Evolutionary conservation across 2,329 filamentous ascomycete genomes (phyloP).

Genomic region (Diaporthe batatas): DNA sequence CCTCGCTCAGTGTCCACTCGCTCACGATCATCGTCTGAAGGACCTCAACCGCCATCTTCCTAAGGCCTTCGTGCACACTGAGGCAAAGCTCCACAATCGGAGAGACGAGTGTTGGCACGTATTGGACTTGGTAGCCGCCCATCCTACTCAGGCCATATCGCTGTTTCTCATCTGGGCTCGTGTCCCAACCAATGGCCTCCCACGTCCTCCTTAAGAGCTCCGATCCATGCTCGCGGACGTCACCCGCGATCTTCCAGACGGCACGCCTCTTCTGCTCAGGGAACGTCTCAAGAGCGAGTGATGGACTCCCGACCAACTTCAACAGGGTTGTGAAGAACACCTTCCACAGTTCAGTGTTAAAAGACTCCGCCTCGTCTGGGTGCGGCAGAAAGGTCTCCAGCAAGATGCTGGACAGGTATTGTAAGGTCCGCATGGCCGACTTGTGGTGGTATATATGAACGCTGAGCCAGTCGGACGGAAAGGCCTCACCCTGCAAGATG

Average conservation of each 20-base stretch:
- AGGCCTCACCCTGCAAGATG: conserved; percentile 89
- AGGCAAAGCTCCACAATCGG: conserved; percentile 95
- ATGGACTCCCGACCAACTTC: conserved; percentile 89
- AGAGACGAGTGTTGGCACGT: conserved; percentile 90
- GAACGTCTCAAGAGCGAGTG: conserved; percentile 92
- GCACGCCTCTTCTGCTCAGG: conserved; percentile 96
- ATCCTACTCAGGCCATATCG: conserved; percentile 85
- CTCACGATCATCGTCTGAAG: conserved; percentile 98
- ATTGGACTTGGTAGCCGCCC: conserved; percentile 98
- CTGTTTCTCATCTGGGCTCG: conserved; percentile 80
- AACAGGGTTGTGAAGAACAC: conserved; percentile 91
- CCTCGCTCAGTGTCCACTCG: conserved; percentile 96
- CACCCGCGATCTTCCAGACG: conserved; percentile 98
- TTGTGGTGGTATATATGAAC: conserved; percentile 94
- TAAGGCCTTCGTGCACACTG: conserved; percentile 92
- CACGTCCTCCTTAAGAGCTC: conserved; percentile 87
- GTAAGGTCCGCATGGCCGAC: conserved; percentile 86
- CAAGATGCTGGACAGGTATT: conserved; percentile 84
- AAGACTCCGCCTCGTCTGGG: conserved; percentile 90
- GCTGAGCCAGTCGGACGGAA: conserved; percentile 91
- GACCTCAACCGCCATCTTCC: conserved; percentile 91
- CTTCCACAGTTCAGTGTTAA: conserved; percentile 95
- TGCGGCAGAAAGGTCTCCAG: conserved; percentile 88
- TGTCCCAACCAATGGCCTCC: conserved; percentile 98
- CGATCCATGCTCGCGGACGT: conserved; percentile 92